phyloP scores from a whole-genome alignment of 805 yeast species.

The Ogataea glucozyma region DNA sequence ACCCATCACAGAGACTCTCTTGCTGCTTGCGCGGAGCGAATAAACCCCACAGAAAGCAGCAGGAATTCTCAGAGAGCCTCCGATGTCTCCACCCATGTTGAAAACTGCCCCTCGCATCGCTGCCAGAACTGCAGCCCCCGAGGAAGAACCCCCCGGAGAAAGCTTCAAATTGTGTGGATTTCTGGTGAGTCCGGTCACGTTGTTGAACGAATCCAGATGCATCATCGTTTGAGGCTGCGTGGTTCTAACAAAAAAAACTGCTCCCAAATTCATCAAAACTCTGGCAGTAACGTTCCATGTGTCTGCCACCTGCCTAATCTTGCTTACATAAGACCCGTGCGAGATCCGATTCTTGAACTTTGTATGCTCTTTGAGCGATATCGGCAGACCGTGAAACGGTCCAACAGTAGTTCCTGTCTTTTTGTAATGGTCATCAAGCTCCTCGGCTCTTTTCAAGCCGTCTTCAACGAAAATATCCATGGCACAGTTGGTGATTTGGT shows the following conservation, averaged over 20 bases:
- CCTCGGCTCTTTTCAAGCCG: constrained; percentile 57
- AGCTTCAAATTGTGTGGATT: constrained; percentile 29
- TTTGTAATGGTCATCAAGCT: constrained; percentile 51
- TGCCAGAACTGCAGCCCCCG: constrained; percentile 62
- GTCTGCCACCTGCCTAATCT: constrained; percentile 25
- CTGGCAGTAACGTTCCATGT: constrained; percentile 42
- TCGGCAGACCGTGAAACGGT: constrained; percentile 66
- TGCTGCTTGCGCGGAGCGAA: constrained; percentile 43
- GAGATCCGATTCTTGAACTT: constrained; percentile 49
- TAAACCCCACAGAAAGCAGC: constrained; percentile 52
- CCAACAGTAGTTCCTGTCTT: constrained; percentile 54
- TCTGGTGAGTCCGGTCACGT: constrained; percentile 10
- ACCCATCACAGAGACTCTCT: constrained; percentile 41
- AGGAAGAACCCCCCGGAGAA: constrained; percentile 61
- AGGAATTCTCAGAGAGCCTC: constrained; percentile 63
- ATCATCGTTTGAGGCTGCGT: constrained; percentile 54
- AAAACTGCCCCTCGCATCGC: constrained; percentile 56
- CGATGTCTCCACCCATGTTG: constrained; percentile 63
- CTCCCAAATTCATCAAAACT: constrained; percentile 46
- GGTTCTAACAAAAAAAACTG: constrained; percentile 56
- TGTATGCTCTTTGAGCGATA: constrained; percentile 44
- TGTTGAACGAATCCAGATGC: constrained; percentile 52
- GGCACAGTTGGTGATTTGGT: constrained; percentile 48
- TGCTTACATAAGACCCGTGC: constrained; percentile 48
- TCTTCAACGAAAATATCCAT: constrained; percentile 52